These are phyloP conservation scores for Herpetospermum pedunculosum DNA, from an alignment of 306 rosid genomes.

Conservation along the genomic window DNA sequence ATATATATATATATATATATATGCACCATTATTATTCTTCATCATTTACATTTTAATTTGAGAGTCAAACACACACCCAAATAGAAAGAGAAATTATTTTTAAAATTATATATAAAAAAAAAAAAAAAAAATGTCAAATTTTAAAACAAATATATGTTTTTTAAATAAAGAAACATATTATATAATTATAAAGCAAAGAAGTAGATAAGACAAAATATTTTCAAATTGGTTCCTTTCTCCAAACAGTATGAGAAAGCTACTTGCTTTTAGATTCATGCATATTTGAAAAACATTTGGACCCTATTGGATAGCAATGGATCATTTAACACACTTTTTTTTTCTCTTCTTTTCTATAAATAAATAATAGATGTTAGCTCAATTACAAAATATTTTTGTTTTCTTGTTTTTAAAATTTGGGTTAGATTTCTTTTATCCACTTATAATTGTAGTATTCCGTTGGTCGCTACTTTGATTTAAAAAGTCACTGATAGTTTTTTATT, in stretches of 20 bases:
- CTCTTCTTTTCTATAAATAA: background rate
- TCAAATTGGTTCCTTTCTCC: background rate
- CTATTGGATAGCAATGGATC: background rate
- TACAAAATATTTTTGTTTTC: background rate
- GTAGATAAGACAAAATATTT: background rate
- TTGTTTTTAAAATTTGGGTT: background rate
- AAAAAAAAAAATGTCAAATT: too few species aligned
- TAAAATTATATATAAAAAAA: too few species aligned
- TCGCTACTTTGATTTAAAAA: too few species aligned
- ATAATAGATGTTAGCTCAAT: background rate
- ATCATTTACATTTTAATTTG: too few species aligned
- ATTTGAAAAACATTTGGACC: background rate
- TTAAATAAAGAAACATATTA: background rate
- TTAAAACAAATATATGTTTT: background rate
- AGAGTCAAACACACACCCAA: too few species aligned
- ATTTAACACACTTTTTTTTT: background rate
- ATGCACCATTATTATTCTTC: too few species aligned
- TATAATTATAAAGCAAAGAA: background rate
- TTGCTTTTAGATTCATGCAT: background rate
- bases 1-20: too few species aligned
- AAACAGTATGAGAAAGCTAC: background rate
- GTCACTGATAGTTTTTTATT: too few species aligned
- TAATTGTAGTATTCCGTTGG: too few species aligned
- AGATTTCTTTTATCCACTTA: too few species aligned
- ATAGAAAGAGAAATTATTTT: too few species aligned